Evolutionary conservation across 306 rosid species (phyloP), one percentile per base, ranked within the genome.

Genomic region (Vigna unguiculata): DNA sequence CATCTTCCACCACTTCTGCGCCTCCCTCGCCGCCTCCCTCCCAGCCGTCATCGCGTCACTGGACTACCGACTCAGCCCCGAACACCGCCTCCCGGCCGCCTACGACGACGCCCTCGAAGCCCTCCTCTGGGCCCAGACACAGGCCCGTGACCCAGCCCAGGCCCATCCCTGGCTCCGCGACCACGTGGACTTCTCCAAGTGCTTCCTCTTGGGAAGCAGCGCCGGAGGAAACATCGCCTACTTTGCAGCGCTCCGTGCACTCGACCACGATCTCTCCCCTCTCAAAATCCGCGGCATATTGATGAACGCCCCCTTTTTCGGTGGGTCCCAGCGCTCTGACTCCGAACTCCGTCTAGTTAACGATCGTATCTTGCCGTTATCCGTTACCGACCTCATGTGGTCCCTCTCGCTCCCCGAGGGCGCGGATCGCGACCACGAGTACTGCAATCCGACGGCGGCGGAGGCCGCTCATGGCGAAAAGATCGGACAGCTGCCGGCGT

Each of bases 31-130:
- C 9, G 47, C 71, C 53, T 5, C 62, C 48, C 1, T 93, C 10
- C 83, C 82, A 0, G 82, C 71, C 1, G 2, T 87, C 3, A 2
- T 93, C 57, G 32, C 85, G 45, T 90, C 98, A 51, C 75, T 93
- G 13, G 93, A 90, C 55, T 91, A 88, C 82, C 97, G 96, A 60
- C 91, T 91, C 75, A 68, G 91, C 0, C 97, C 98, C 12, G 97
- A 93, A 6, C 87, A 93, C 76, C 97, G 93, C 10, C 98, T 93
- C 60, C 98, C 97, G 0, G 89, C 97, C 0, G 97, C 98, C 3
- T 93, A 90, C 77, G 83, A 90, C 10, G 96, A 93, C 80, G 96
- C 96, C 25, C 34, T 71, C 4, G 89, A 89, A 0, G 85, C 96
- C 12, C 46, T 93, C 70, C 5, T 20, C 2, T 91, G 96, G 96